Base-by-base conservation (phyloP, 768 basidiomycete species). In the Lentinula aciculospora region DNA sequence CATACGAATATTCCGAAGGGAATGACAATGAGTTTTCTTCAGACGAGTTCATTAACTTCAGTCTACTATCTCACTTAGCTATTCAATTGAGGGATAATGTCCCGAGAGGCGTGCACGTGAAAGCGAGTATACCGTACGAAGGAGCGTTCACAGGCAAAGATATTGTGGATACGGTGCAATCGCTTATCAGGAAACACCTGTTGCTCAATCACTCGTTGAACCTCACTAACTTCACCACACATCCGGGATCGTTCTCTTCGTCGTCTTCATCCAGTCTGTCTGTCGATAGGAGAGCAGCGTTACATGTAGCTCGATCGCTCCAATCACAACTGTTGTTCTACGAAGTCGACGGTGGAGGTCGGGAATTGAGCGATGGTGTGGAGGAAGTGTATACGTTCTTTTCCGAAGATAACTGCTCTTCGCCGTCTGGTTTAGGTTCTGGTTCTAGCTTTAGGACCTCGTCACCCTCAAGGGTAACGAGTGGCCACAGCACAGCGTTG, bases 281-380 rank as follows among this genome's bases (percentile, higher is more conserved):
- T 37, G 34, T 53, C 3, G 92, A 95, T 63, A 80, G 95, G 4
- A 82, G 89, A 9, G 86, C 88, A 13, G 93, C 95, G 4, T 74
- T 97, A 23, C 85, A 89, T 67, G 87, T 96, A 39, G 97, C 94
- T 5, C 86, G 92, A 31, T 92, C 90, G 58, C 77, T 98, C 42
- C 94, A 98, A 67, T 88, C 83, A 58, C 93, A 96, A 68, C 80
- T 98, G 4, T 97, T 94, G 78, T 95, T 97, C 71, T 92, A 93
- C 67, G 96, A 98, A 69, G 94, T 98, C 7, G 94, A 98, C 67
- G 96, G 94, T 91, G 92, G 89, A 34, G 85, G 85, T 49, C 83
- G 86, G n/a, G 77, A 86, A 1, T 72, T 97, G 55, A 84, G 88
- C 56, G 94, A 95, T 65, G 86, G 89, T 4, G 89, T 95, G 4